These are phyloP conservation scores for Aspergillus ochraceoroseus DNA, from an alignment of 2,329 filamentous ascomycete species.

Conservation along the genomic window DNA sequence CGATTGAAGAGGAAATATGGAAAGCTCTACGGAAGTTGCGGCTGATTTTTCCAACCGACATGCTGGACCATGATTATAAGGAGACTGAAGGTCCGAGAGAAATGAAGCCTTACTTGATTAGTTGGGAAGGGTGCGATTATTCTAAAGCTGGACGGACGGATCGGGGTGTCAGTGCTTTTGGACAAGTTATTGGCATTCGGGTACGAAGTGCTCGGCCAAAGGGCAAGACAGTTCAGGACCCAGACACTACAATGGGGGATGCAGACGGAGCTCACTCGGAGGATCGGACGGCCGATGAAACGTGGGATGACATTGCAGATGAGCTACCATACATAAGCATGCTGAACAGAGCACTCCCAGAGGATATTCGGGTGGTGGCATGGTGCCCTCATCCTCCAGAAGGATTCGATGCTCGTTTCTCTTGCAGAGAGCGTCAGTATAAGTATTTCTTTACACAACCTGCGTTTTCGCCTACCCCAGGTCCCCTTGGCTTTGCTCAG, in stretches of 20 bases:
- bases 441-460: conserved; percentile 98
- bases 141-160: conserved; percentile 95
- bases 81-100: conserved; percentile 42
- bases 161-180: conserved; percentile 89
- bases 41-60: conserved; percentile 68
- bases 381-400: conserved; percentile 82
- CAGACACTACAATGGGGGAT: conserved; percentile 15
- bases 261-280: conserved; percentile 19
- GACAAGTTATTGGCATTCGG: conserved; percentile 81
- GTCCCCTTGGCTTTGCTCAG: conserved; percentile 47
- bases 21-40: conserved; percentile 77
- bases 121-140: conserved; percentile 82
- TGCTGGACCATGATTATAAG: conserved; percentile 33
- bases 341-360: conserved; percentile 80
- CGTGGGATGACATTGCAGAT: conserved; percentile 65
- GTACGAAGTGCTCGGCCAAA: conserved; percentile 74
- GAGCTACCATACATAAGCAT: conserved; percentile 80
- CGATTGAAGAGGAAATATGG: conserved; percentile 91
- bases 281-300: conserved; percentile 34
- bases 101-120: conserved; percentile 48
- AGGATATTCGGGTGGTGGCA: conserved; percentile 83
- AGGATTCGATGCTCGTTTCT: conserved; percentile 85
- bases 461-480: conserved; percentile 66
- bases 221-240: conserved; percentile 10
- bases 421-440: conserved; percentile 85